Conservation (phyloP, 306 rosid genomes). For the Astragalus glycyphyllos region DNA sequence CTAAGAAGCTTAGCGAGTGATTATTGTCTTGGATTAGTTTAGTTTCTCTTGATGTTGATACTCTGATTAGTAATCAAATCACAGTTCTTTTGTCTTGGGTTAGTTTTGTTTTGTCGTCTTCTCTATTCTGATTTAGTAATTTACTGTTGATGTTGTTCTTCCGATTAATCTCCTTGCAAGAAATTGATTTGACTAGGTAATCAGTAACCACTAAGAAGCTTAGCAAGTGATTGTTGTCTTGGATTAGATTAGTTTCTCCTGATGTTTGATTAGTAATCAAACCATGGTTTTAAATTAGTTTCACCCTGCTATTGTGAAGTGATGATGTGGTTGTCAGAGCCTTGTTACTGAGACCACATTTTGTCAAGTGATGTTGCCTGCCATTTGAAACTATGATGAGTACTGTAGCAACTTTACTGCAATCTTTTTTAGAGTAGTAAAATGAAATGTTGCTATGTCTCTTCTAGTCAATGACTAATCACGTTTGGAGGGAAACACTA, state of each 20-base stretch:
- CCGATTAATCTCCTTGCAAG: conserved; percentile 18
- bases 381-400: conserved; percentile 21
- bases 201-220: background rate
- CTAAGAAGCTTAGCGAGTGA: background rate
- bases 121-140: conserved; percentile 23
- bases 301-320: background rate
- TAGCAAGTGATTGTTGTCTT: conserved; percentile 16
- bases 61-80: too few species aligned
- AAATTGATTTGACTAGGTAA: conserved; percentile 34
- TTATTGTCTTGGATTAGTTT: conserved; percentile 27
- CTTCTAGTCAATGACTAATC: background rate
- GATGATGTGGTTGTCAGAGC: background rate
- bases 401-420: background rate
- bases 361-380: background rate
- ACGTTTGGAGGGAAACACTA: background rate
- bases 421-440: conserved; percentile 28
- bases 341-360: background rate
- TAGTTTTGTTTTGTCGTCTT: background rate
- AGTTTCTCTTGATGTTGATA: conserved; percentile 12
- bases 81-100: too few species aligned
- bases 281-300: background rate
- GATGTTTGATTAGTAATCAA: conserved; percentile 30
- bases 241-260: conserved; percentile 27
- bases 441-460: conserved; percentile 8
- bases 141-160: background rate